Conservation (phyloP, 306 rosid species). For the Cyclanthera cordifolia region DNA sequence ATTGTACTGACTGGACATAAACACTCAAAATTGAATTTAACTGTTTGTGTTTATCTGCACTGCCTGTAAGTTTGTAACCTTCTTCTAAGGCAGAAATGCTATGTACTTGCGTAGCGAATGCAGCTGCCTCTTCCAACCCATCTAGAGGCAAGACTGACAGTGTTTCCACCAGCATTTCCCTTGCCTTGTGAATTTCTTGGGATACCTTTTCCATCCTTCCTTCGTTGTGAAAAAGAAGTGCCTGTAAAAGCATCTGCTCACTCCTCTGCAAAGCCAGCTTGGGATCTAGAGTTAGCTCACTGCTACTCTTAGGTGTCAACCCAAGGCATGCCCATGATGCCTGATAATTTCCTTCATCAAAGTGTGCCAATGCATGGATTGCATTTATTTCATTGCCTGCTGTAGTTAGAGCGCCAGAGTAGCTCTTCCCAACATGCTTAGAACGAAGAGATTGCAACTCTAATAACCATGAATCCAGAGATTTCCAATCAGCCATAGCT, state of each 20-base stretch:
- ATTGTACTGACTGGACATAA: slow-evolving; percentile 43
- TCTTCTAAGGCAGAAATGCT: slow-evolving; percentile 71
- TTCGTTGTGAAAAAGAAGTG: slow-evolving; percentile 61
- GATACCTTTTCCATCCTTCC: slow-evolving; percentile 52
- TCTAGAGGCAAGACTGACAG: slow-evolving; percentile 73
- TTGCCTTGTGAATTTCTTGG: slow-evolving; percentile 69
- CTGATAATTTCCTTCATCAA: slow-evolving; percentile 77
- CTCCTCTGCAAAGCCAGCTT: slow-evolving; percentile 87
- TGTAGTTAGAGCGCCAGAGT: slow-evolving; percentile 85
- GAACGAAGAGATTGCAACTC: slow-evolving; percentile 93
- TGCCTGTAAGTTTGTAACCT: slow-evolving; percentile 48
- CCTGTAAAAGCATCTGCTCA: slow-evolving; percentile 96
- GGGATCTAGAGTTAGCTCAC: slow-evolving; percentile 89
- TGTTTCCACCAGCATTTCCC: slow-evolving; percentile 74
- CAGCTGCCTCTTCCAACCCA: slow-evolving; percentile 78
- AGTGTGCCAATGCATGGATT: slow-evolving; percentile 82
- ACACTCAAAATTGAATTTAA: slow-evolving; percentile 44
- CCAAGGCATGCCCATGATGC: slow-evolving; percentile 90
- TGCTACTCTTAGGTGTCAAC: slow-evolving; percentile 90
- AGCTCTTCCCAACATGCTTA: slow-evolving; percentile 72
- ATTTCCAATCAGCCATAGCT: slow-evolving; percentile 87
- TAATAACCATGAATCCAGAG: slow-evolving; percentile 78
- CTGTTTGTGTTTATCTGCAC: slow-evolving; percentile 33
- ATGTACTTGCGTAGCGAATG: slow-evolving; percentile 64
- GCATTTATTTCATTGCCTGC: slow-evolving; percentile 91